Percentiles rank a stretch among this genome's conserved stretches.
Evolutionary conservation across 2,329 filamentous ascomycete genomes (phyloP).

Genomic region (Aschersonia sp.): DNA sequence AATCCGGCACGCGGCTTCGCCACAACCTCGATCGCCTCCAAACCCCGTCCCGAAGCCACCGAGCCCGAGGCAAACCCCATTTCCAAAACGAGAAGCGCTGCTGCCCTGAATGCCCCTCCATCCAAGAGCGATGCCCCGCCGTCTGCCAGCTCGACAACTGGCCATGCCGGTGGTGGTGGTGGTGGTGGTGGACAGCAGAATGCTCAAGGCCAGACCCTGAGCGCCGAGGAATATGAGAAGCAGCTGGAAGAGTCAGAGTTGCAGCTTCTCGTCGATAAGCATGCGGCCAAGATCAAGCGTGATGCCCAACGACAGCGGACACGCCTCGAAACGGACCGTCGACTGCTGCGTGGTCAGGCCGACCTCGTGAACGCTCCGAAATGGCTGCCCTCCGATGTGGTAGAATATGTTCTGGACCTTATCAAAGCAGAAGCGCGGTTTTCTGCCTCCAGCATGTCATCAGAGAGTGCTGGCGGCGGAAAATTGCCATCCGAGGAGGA

Average conservation of each 20-base stretch:
- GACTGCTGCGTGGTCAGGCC: conserved; percentile 66
- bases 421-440: conserved; percentile 51
- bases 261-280: conserved; percentile 73
- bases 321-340: conserved; percentile 72
- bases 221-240: conserved; percentile 76
- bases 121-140: conserved; percentile 12
- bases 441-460: conserved; percentile 31
- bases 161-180: neutral
- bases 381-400: conserved; percentile 69
- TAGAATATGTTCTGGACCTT: conserved; percentile 64
- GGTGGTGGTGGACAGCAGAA: conserved; percentile 3
- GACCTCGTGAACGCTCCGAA: conserved; percentile 56
- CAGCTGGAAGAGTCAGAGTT: conserved; percentile 85
- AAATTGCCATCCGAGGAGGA: conserved; percentile 61
- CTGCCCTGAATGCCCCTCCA: conserved; percentile 6
- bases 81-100: conserved; percentile 11
- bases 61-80: conserved; percentile 19
- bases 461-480: conserved; percentile 27
- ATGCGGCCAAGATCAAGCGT: conserved; percentile 62
- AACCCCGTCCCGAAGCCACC: conserved; percentile 48
- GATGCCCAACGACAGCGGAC: conserved; percentile 64
- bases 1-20: conserved; percentile 89
- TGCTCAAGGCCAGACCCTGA: conserved; percentile 36
- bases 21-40: conserved; percentile 83
- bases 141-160: conserved; percentile 6